phyloP scores from a whole-genome alignment of 139 green algal genomes.

The Chlamydomonas asymmetrica region DNA sequence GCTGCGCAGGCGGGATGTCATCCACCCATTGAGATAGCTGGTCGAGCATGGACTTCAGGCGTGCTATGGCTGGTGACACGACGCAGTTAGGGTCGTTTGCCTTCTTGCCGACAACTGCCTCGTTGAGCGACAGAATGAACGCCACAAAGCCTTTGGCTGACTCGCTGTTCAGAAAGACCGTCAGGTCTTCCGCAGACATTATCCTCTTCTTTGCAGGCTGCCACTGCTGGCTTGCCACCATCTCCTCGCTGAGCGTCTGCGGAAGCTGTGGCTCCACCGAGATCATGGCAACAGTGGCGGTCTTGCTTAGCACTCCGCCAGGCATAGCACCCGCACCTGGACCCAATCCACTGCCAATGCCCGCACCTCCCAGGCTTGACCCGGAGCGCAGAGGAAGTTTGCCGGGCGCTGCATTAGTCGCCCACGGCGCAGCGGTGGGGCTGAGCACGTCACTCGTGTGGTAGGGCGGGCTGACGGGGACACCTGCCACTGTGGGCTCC shows the following conservation, averaged over 20 bases:
- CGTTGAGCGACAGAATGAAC: conserved; percentile 85
- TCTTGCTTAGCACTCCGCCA: neutral
- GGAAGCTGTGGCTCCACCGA: neutral
- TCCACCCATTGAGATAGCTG: conserved; percentile 74
- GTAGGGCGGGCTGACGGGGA: conserved; percentile 23
- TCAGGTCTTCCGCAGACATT: conserved; percentile 31
- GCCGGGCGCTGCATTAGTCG: too few species aligned
- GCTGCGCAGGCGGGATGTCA: conserved; percentile 75
- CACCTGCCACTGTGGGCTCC: too few species aligned
- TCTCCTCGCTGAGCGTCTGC: neutral
- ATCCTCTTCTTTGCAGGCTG: conserved; percentile 40
- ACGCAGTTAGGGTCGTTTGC: neutral
- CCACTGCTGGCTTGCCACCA: neutral
- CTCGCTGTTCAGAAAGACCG: conserved; percentile 60
- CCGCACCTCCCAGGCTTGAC: neutral
- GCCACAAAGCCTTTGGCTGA: conserved; percentile 66
- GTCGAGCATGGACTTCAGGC: conserved; percentile 51
- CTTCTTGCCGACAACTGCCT: conserved; percentile 41
- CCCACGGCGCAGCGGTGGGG: conserved; percentile 27
- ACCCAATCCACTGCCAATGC: neutral
- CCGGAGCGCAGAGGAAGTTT: neutral
- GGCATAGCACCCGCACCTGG: neutral
- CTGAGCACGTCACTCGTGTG: conserved; percentile 25
- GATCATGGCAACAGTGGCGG: neutral
- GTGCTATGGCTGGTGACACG: conserved; percentile 13